phyloP scores from a whole-genome alignment of 148 eudicot genomes.

The Salicornia ramosissima region DNA sequence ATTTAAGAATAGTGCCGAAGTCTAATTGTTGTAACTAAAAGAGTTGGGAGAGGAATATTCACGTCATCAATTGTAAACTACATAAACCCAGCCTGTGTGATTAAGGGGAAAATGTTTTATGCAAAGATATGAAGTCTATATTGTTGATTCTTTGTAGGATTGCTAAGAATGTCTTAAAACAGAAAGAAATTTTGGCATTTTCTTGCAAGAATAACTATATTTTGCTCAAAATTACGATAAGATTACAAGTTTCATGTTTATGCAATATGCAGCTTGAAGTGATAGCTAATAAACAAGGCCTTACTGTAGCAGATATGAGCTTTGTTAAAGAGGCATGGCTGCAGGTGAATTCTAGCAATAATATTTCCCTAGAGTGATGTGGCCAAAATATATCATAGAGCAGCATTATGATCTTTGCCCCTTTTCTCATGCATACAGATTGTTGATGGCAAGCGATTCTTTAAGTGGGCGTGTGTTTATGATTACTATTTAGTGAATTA shows the following conservation, averaged over 20 bases:
- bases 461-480: constrained; percentile 21
- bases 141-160: no score
- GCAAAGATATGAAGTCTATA: background rate
- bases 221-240: background rate
- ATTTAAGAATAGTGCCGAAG: no score
- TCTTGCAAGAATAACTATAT: background rate
- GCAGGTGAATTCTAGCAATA: constrained; percentile 18
- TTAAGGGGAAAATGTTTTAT: no score
- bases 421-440: constrained; percentile 11
- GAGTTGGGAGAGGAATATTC: no score
- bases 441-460: constrained; percentile 11
- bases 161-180: no score
- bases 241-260: background rate
- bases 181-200: no score
- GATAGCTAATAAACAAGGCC: constrained; percentile 15
- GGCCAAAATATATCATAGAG: background rate
- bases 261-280: constrained; percentile 18
- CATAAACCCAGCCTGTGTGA: no score
- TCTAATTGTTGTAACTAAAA: no score
- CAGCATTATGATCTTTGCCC: background rate
- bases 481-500: background rate
- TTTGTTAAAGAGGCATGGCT: constrained; percentile 24
- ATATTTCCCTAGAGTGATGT: background rate
- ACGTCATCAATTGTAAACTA: no score
- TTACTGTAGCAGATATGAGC: constrained; percentile 7